Evolutionary conservation across 164 flowering plant species (phyloP), one percentile per base, ranked within the genome.

Genomic region (Nymphaea thermarum): DNA sequence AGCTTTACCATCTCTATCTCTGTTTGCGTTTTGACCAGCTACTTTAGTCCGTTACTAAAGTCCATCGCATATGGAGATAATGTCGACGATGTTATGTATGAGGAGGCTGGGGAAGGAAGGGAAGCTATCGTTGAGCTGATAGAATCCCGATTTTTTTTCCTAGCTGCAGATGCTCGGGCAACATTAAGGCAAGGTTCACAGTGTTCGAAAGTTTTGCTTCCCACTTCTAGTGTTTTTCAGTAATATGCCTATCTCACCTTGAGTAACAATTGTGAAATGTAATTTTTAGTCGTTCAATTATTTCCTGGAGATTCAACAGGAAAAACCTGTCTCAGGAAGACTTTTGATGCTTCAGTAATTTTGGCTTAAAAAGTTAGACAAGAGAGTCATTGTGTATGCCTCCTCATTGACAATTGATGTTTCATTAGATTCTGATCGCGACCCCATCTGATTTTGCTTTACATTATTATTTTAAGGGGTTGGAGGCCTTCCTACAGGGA

Each of bases 141-240:
- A 16, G 97, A 87, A 78, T 80, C 92, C 0, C 83, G 88, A 11
- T 93, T 93, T 77, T 80, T 93, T 5, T 93, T 83, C 75, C 96
- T 93, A 44, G 97, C 96, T 5, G 98, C 98, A 43, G 98, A 93
- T 81, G 97, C 98, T 18, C 84, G 89, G 6, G 83, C 90, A 44
- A 88, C 93, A 44, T 80, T 93, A 74, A 93, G 98, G 98, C 89
- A 69, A 41, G 41, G 16, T 61, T 61, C 44, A 53, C 65, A 60
- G 7, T 47, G 55, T 14, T 14, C 12, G 55, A 25, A 25, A 25
- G 36, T 25, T 25, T 25, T 25, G 36, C 36, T 25, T 25, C 36
- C 1, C 36, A 25, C 36, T 25, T 25, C 36, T 25, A 25, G 36
- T 25, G 36, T 25, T 25, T 25, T 25, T 25, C 36, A 25, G 36